These are phyloP conservation scores for Trichophyton schoenleinii DNA, from an alignment of 2,329 filamentous ascomycete species.

Conservation along the genomic window DNA sequence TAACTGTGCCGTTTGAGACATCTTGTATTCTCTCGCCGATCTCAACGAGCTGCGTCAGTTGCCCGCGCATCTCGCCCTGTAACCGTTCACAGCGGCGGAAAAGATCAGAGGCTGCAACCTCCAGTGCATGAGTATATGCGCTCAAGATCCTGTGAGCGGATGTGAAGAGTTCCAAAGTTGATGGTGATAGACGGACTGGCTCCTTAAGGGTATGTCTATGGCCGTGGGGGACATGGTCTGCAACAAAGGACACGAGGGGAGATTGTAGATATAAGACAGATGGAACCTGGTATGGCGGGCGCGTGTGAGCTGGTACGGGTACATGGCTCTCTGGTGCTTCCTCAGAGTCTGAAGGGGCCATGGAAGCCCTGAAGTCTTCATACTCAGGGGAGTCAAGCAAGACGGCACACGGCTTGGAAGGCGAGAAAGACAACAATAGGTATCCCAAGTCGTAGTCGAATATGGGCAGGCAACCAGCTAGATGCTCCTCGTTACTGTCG, in stretches of 20 bases:
- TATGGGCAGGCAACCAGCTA: constrained; percentile 41
- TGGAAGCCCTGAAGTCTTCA: constrained; percentile 19
- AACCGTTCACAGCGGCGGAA: constrained; percentile 41
- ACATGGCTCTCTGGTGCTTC: constrained; percentile 14
- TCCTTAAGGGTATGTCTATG: constrained; percentile 33
- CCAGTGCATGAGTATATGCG: constrained; percentile 34
- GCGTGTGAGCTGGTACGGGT: constrained; percentile 20
- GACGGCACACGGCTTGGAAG: constrained; percentile 39
- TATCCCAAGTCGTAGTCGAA: constrained; percentile 47
- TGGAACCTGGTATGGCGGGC: constrained; percentile 33
- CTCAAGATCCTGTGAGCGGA: constrained; percentile 36
- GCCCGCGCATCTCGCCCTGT: constrained; percentile 36
- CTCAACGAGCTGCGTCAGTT: constrained; percentile 34
- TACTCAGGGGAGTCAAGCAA: constrained; percentile 38
- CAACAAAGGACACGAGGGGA: constrained; percentile 30
- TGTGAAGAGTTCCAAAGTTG: constrained; percentile 37
- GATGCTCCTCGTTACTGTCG: constrained; percentile 22
- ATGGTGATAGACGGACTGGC: constrained; percentile 36
- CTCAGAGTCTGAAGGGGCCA: constrained; percentile 20
- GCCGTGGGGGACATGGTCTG: constrained; percentile 32
- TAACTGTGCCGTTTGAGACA: constrained; percentile 24
- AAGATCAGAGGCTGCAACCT: constrained; percentile 38
- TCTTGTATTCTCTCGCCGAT: constrained; percentile 35
- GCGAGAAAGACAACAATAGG: constrained; percentile 40
- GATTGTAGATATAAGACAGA: constrained; percentile 29